phyloP scores from a whole-genome alignment of 768 basidiomycete species.

The Gymnopilus junonius region DNA sequence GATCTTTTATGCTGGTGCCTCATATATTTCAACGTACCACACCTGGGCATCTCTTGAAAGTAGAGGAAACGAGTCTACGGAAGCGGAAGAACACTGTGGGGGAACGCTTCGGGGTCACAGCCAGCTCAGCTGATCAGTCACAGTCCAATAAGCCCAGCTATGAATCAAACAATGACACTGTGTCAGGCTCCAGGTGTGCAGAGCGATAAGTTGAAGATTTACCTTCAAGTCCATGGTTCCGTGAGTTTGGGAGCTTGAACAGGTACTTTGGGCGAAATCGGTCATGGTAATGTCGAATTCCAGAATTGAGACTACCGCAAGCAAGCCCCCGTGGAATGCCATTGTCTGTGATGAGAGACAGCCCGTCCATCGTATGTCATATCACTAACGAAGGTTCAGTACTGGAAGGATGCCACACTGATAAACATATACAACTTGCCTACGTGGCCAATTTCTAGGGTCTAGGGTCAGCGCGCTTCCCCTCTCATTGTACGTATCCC shows the following conservation, averaged over 20 bases:
- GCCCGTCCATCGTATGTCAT: constrained; percentile 53
- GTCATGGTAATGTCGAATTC: constrained; percentile 64
- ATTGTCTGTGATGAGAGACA: constrained; percentile 53
- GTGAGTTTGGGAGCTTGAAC: constrained; percentile 80
- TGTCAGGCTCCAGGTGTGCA: too few relatives aligned
- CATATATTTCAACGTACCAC: too few relatives aligned
- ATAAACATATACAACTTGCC: constrained; percentile 40
- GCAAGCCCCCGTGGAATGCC: constrained; percentile 41
- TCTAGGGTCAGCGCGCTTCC: too few relatives aligned
- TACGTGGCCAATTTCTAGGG: constrained; percentile 80
- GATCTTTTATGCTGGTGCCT: too few relatives aligned
- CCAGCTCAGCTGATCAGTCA: constrained; percentile 83
- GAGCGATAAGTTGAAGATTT: background rate
- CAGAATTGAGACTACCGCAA: constrained; percentile 47
- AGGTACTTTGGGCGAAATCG: constrained; percentile 49
- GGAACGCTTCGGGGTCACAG: constrained; percentile 79
- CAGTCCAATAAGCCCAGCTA: constrained; percentile 88
- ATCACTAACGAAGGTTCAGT: constrained; percentile 34
- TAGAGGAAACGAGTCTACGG: too few relatives aligned
- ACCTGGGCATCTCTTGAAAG: too few relatives aligned
- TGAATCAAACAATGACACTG: background rate
- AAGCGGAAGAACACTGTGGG: constrained; percentile 52
- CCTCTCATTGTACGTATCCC: too few relatives aligned
- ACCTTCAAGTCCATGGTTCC: constrained; percentile 87
- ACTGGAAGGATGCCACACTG: background rate